Base-by-base conservation (phyloP, 2,329 filamentous ascomycete species). In the Hymenotorrendiella dingleyae region DNA sequence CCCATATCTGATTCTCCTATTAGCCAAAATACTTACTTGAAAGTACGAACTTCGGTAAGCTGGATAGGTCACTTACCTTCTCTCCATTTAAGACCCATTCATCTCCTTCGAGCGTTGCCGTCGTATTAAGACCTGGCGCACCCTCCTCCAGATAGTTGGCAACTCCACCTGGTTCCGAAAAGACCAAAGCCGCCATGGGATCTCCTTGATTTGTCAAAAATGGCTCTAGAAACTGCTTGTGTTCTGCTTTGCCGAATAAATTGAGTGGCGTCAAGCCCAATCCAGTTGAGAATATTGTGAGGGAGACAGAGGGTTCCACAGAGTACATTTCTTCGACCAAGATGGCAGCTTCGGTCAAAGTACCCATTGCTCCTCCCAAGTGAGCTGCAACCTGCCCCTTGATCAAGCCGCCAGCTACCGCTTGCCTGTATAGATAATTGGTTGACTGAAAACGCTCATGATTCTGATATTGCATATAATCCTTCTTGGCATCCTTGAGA, bases 51-150 rank as follows among this genome's bases (percentile, higher is more conserved):
- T 30, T 20, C 24, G 17, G 11, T 21, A 35, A 35, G 32, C 14
- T 4, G 19, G 12, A 16, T 23, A 17, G 9, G 6, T 14, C 24
- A 17, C 37, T 2, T 23, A 66, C 64, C 64, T 76, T 74, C 49
- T 76, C 73, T 3, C 73, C 73, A 48, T 69, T 68, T 17, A 77
- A 49, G 4, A 75, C 53, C 67, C 68, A 76, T 34, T 69, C 63
- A 27, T 72, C 64, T 0, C 68, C 70, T 11, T 73, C 68, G 4
- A 53, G 49, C 12, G 58, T 55, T 0, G 72, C 73, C 2, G 68
- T 73, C 1, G 71, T 76, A 34, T 65, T 58, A 23, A 76, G 56
- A 0, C 73, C 72, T 2, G 58, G 57, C 0, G 62, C 68, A 0
- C 70, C 72, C 23, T 63, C 64, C 52, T 74, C 70, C 6, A 74